Evolutionary conservation across 2,329 filamentous ascomycete genomes (phyloP), one percentile per base, ranked within the genome.

Genomic region (Alternaria ventricosa): DNA sequence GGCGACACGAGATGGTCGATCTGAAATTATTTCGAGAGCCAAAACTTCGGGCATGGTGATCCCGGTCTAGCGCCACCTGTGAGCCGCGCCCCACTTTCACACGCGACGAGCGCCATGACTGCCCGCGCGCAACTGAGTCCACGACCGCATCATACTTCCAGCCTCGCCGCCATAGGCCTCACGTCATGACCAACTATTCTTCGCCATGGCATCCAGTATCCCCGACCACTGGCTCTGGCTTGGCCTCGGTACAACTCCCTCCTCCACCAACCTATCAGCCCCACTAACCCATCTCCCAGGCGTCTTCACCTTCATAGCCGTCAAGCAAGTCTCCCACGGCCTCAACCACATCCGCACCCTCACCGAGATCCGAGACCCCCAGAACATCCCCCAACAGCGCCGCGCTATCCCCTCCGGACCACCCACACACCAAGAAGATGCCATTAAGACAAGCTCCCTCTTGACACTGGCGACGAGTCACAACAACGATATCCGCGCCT

Each of bases 341-440:
- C 87, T 94, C 47, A 82, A 83, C 61, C 81, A 86, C 58, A 87
- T 90, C 69, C 86, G 89, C 68, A 84, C 88, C 70, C 84, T 89
- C 57, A 90, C 90, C 67, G 86, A 89, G 78, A 87, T 96, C 73
- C 88, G 88, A 63, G 86, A 88, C 36, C 87, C 89, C 3, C 25
- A 60, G 11, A 60, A 63, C 90, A 90, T 75, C 87, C 90, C 55
- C 87, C 58, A 60, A 2, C 45, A 60, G 41, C 55, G 57, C 15
- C 58, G 20, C 15, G 25, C 53, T 44, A 64, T 55, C 50, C 61
- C 57, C 44, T 30, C 89, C 55, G 90, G 88, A 67, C 84, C 94
- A 5, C 82, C 70, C 3, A 65, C 92, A 86, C 55, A 91, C 91
- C 76, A 90, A 90, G 64, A 95, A 90, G 58, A 73, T 78, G 77